Percentiles rank a stretch among this genome's conserved stretches.
These are phyloP conservation scores for Cryptomeria japonica DNA, from an alignment of 75 land plant genomes.

Conservation along the genomic window DNA sequence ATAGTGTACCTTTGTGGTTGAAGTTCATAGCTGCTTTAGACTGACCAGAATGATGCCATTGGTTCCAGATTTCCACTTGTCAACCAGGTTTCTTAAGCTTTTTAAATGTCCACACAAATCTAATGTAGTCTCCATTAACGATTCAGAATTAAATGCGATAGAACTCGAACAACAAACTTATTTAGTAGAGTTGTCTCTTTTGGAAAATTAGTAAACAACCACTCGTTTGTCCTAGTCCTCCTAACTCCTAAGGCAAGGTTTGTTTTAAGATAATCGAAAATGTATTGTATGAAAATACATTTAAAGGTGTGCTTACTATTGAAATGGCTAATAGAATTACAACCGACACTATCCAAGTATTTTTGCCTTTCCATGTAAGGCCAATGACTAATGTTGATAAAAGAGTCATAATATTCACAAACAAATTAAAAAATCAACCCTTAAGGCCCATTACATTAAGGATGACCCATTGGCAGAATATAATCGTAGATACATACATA, in stretches of 20 bases:
- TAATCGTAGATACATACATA: not conserved
- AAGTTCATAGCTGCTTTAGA: not conserved
- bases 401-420: not conserved
- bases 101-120: not conserved
- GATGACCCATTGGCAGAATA: not conserved
- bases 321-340: not conserved
- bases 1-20: not conserved
- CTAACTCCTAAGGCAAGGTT: not conserved
- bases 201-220: not conserved
- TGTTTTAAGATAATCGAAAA: not conserved
- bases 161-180: not conserved
- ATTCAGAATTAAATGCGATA: not conserved
- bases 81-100: not conserved
- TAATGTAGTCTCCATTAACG: not conserved
- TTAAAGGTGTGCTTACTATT: not conserved
- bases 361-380: not conserved
- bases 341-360: not conserved
- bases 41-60: not conserved
- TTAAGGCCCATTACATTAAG: not conserved
- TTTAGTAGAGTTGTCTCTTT: not conserved
- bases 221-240: too few species aligned
- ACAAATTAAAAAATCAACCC: slow-evolving; percentile 9
- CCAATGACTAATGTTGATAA: not conserved
- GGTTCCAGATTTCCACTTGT: not conserved
- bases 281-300: not conserved